A percentile compares a stretch with the other conserved stretches of the same genome.
Evolutionary conservation across 768 basidiomycete species (phyloP).

Genomic region (Chalciporus pseudorubinellus): DNA sequence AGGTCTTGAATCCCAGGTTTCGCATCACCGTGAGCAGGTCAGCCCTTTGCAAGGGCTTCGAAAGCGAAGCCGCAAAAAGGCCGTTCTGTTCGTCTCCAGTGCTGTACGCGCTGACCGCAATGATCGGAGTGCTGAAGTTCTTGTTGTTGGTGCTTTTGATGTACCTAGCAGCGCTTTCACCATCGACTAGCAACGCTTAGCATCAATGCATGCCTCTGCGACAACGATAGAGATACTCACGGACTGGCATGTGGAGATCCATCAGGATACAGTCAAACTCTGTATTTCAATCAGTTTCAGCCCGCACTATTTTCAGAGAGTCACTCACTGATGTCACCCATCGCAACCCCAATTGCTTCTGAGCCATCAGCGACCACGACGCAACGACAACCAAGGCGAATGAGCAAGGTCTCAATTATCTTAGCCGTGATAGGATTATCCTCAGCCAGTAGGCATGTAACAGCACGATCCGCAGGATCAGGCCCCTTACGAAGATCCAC

Average conservation of each 20-base stretch:
- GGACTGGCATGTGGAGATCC: constrained; percentile 93
- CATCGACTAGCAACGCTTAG: constrained; percentile 60
- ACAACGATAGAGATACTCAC: constrained; percentile 46
- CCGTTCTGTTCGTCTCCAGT: constrained; percentile 66
- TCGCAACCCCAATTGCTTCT: constrained; percentile 94
- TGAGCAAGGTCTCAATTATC: constrained; percentile 92
- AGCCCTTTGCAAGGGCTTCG: constrained; percentile 87
- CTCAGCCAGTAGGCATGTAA: constrained; percentile 92
- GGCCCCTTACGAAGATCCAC: constrained; percentile 75
- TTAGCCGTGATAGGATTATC: constrained; percentile 98
- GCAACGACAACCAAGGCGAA: constrained; percentile 91
- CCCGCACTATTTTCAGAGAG: not conserved
- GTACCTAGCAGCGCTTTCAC: constrained; percentile 94
- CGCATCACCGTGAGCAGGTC: constrained; percentile 81
- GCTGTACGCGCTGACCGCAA: constrained; percentile 88
- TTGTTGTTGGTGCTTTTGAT: constrained; percentile 97
- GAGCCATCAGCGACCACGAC: constrained; percentile 96
- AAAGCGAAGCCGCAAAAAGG: constrained; percentile 75
- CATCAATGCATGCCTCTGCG: constrained; percentile 6
- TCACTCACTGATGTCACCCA: constrained; percentile 92
- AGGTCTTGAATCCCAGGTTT: constrained; percentile 88
- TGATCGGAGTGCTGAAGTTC: constrained; percentile 89
- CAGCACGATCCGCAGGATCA: constrained; percentile 80
- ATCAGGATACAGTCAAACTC: constrained; percentile 96
- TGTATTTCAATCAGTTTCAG: constrained; percentile 31